phyloP scores from a whole-genome alignment of 148 eudicot species.

The Tetragonia tetragonoides region DNA sequence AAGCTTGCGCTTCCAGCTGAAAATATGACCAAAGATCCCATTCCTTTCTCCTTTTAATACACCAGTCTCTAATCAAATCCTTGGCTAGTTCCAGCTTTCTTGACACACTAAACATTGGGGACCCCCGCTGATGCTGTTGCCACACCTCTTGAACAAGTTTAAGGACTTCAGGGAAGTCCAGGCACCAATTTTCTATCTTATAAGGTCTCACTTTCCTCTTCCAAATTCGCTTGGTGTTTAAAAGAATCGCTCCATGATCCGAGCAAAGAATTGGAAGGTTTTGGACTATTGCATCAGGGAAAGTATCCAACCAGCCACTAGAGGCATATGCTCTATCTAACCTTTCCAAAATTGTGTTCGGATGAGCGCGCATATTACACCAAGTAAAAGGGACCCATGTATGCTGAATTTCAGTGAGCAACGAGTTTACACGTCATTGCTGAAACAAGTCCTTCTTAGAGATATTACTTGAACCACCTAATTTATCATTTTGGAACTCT shows the following conservation, averaged over 20 bases:
- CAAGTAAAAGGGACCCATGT: not conserved
- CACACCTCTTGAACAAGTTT: not conserved
- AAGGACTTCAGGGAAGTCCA: not conserved
- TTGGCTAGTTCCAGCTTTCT: not conserved
- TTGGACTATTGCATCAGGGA: not conserved
- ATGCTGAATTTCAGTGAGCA: not conserved
- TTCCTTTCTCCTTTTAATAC: no score
- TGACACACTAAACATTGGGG: not conserved
- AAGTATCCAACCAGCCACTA: not conserved
- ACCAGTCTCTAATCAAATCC: no score
- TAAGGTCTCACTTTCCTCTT: not conserved
- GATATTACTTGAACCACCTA: no score
- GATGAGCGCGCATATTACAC: not conserved
- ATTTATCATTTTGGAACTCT: no score
- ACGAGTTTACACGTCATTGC: no score
- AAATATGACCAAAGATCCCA: no score
- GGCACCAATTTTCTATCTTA: not conserved
- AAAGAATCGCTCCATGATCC: not conserved
- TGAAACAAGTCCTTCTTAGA: no score
- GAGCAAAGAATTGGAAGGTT: not conserved
- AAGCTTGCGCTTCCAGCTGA: no score
- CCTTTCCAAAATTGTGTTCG: not conserved
- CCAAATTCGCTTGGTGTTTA: not conserved
- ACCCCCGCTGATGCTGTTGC: not conserved
- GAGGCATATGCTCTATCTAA: not conserved